Conservation (phyloP, 257 asterid genomes). For the Solanum paucissectum region DNA sequence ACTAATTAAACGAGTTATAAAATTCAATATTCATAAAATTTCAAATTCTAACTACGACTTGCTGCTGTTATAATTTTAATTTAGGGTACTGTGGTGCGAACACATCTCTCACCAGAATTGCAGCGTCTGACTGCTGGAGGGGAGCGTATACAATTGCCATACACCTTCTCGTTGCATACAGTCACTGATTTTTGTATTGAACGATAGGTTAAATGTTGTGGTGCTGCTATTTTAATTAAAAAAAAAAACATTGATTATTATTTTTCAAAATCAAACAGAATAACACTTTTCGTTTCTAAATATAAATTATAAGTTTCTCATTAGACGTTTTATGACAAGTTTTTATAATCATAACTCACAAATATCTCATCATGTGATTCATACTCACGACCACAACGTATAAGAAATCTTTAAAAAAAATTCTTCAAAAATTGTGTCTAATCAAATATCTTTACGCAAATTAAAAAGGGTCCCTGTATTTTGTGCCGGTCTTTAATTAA, state of each 20-base stretch:
- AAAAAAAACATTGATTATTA: neutral
- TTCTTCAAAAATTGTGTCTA: neutral
- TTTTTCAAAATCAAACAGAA: neutral
- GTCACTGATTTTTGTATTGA: accelerated
- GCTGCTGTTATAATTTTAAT: neutral
- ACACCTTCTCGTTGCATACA: neutral
- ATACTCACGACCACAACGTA: neutral
- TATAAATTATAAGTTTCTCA: neutral
- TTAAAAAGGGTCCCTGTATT: neutral
- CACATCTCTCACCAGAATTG: accelerated
- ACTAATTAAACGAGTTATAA: neutral
- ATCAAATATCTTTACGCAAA: neutral
- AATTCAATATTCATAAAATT: neutral
- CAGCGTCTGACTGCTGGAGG: accelerated
- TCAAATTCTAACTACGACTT: neutral
- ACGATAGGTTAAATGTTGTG: accelerated
- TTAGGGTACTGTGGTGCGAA: neutral
- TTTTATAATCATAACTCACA: neutral
- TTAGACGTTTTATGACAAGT: neutral
- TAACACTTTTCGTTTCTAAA: neutral
- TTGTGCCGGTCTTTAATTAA: too few relatives aligned
- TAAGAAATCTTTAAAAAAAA: accelerated
- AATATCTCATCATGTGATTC: neutral
- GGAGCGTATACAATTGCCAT: accelerated
- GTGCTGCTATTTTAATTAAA: neutral